Percentiles rank a stretch among this genome's conserved stretches.
Evolutionary conservation across 495 filamentous ascomycete genomes (phyloP).

Genomic region (Daldinia vernicosa): DNA sequence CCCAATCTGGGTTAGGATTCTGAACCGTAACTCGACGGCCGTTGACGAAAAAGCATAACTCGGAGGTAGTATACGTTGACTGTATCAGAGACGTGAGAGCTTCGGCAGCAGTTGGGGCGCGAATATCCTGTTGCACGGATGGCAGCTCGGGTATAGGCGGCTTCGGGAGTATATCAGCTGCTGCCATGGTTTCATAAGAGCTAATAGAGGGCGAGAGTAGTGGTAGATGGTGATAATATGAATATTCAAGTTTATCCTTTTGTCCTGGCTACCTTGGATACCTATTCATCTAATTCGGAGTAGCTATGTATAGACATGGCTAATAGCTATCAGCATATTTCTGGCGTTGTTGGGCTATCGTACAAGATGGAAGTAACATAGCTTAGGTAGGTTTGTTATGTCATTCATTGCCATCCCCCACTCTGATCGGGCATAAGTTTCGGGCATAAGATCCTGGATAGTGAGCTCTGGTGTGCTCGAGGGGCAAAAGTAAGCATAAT

Average conservation of each 20-base stretch:
- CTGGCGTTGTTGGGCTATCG: neutral
- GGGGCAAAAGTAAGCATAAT: neutral
- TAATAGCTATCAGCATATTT: neutral
- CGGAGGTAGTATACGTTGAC: constrained; percentile 38
- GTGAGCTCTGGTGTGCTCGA: neutral
- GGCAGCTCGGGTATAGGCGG: constrained; percentile 9
- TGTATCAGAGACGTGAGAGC: constrained; percentile 38
- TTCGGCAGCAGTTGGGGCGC: constrained; percentile 30
- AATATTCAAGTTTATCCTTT: neutral
- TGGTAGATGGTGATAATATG: neutral
- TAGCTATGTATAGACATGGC: neutral
- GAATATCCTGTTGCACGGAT: constrained; percentile 1
- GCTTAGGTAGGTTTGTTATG: neutral
- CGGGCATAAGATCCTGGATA: neutral
- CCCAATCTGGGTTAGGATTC: constrained; percentile 45
- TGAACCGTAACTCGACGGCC: constrained; percentile 41
- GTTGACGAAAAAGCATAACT: constrained; percentile 48
- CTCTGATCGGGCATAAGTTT: constrained; percentile 2
- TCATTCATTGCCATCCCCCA: constrained; percentile 1
- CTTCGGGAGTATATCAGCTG: constrained; percentile 31
- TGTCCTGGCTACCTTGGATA: neutral
- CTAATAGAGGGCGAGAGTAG: neutral
- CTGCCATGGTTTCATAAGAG: constrained; percentile 22
- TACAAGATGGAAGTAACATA: neutral
- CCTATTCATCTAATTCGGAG: neutral